A percentile compares a stretch with the other conserved stretches of the same genome.
These are phyloP conservation scores for Linnemannia hyalina DNA, from an alignment of 192 early-diverging fungal genomes.

Conservation along the genomic window DNA sequence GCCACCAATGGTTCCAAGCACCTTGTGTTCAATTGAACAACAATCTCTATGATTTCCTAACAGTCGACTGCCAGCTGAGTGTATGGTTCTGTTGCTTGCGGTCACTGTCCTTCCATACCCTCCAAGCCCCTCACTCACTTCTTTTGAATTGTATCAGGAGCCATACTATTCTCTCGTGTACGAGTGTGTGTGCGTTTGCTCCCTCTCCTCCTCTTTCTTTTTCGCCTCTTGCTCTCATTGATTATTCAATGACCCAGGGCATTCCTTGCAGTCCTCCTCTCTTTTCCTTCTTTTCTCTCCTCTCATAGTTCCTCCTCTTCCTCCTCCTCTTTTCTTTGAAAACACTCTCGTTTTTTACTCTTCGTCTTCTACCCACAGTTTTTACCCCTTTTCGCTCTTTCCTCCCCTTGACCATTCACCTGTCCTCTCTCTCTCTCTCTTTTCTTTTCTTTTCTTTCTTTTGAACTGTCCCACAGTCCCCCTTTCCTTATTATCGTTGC, in stretches of 20 bases:
- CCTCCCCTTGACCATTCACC: background rate
- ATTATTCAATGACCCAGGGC: background rate
- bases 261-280: background rate
- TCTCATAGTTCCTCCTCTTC: background rate
- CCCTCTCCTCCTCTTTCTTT: background rate
- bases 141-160: background rate
- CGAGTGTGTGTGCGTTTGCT: background rate
- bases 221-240: constrained; percentile 4
- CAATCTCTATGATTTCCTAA: background rate
- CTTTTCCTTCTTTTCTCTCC: background rate
- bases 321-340: background rate
- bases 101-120: background rate
- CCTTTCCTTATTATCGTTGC: background rate
- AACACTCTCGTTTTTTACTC: background rate
- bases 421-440: background rate
- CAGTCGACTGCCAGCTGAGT: background rate
- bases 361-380: background rate
- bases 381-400: background rate
- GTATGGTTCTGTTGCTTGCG: constrained; percentile 1
- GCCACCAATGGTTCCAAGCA: background rate
- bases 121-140: background rate
- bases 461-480: background rate
- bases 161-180: background rate
- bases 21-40: background rate
- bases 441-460: background rate